These are phyloP conservation scores for Lactarius psammicola DNA, from an alignment of 768 basidiomycete genomes.

Conservation along the genomic window DNA sequence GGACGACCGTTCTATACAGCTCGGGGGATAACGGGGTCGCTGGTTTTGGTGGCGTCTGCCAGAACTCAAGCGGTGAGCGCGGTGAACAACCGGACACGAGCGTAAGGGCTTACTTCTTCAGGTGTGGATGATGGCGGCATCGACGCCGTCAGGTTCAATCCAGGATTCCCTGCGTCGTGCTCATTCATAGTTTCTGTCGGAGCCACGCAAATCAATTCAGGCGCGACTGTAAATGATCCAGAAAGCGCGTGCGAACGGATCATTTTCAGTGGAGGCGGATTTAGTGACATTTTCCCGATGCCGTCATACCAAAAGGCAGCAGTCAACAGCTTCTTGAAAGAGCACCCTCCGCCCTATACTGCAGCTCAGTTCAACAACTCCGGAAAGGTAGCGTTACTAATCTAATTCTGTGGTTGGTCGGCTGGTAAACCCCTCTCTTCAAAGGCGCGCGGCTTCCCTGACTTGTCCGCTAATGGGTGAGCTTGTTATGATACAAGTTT, in stretches of 20 bases:
- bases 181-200: conserved; percentile 43
- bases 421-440: background rate
- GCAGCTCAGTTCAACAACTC: conserved; percentile 37
- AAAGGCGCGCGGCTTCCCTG: conserved; percentile 36
- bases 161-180: conserved; percentile 44
- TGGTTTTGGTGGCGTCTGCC: conserved; percentile 36
- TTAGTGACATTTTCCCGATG: conserved; percentile 42
- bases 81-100: background rate
- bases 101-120: conserved; percentile 15
- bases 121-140: conserved; percentile 29
- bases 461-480: conserved; percentile 39
- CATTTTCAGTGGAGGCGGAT: conserved; percentile 43
- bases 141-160: conserved; percentile 40
- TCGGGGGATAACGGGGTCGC: conserved; percentile 50
- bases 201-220: conserved; percentile 39
- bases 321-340: conserved; percentile 35
- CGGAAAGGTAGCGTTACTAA: conserved; percentile 30
- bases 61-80: conserved; percentile 34
- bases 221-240: conserved; percentile 36
- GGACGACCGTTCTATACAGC: conserved; percentile 44
- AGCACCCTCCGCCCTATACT: conserved; percentile 38
- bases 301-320: conserved; percentile 38
- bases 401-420: background rate
- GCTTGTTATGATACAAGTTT: background rate
- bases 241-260: conserved; percentile 41